Percentiles rank a stretch among this genome's conserved stretches.
phyloP scores from a whole-genome alignment of 179 eudicot genomes.

The Spergularia azorica region DNA sequence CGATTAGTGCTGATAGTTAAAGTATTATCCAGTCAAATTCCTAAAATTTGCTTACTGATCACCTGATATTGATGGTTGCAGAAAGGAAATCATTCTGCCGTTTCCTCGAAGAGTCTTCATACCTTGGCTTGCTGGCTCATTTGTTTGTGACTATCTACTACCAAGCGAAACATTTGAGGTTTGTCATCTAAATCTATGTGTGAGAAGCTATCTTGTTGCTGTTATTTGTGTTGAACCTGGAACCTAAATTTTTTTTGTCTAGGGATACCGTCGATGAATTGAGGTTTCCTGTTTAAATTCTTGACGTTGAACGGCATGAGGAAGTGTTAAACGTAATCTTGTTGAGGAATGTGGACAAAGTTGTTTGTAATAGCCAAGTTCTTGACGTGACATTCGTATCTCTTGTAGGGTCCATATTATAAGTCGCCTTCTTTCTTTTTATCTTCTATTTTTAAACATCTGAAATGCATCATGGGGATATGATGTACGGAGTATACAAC shows the following conservation, averaged over 20 bases:
- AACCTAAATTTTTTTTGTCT: background rate
- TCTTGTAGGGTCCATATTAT: background rate
- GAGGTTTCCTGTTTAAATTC: background rate
- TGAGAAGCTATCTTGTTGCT: background rate
- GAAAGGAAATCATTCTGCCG: slow-evolving; percentile 57
- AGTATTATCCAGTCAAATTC: background rate
- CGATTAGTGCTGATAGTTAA: background rate
- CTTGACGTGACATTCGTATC: background rate
- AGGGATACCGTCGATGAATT: background rate
- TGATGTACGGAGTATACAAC: background rate
- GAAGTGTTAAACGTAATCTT: too few species aligned
- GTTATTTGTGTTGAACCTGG: background rate
- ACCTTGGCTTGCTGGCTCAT: slow-evolving; percentile 81
- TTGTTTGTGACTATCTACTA: slow-evolving; percentile 78
- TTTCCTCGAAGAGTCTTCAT: slow-evolving; percentile 90
- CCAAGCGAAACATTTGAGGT: slow-evolving; percentile 87
- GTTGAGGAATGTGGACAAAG: background rate
- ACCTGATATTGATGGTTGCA: slow-evolving; percentile 34
- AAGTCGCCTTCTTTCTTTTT: background rate
- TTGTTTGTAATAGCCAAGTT: background rate
- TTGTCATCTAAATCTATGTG: slow-evolving; percentile 23
- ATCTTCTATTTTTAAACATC: background rate
- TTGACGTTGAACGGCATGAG: background rate
- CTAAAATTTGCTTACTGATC: background rate
- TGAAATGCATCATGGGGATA: background rate